Base-by-base conservation (phyloP, 305 asterid species). In the Fraxinus velutina region DNA sequence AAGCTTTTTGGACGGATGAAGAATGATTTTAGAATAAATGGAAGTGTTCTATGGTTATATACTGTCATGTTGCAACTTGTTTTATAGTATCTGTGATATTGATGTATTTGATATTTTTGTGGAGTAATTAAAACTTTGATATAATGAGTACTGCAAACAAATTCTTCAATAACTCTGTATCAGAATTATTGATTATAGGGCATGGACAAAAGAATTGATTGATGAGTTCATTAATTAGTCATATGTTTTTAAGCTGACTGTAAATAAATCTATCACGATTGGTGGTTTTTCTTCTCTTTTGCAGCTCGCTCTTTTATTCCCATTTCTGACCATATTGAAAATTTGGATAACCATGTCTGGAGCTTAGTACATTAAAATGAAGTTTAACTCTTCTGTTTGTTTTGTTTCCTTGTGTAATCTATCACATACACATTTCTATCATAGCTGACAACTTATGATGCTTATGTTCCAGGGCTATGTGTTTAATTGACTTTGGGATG, bases 401-500 rank as follows among this genome's bases (percentile, higher is more conserved):
- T 17, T 6, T 57, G 3, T 57, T 5, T 2, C 34, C 73, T 27
- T 10, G 19, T 24, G 73, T 12, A 22, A 22, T 66, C 9, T 66
- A 27, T 66, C 73, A 10, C 15, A 2, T 66, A 66, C 8, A 27
- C 1, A 0, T 66, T 66, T 24, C 7, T 66, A 24, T 27, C 27
- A 12, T 9, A 66, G 32, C 17, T 66, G 73, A 66, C 33, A 60
- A 60, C 73, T 76, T n/a, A 27, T 30, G 15, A 74, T 78, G 30
- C 78, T 47, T 66, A 73, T 80, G 64, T 42, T 80, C 50, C 27
- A 86, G 92, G 86, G 89, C 91, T 4, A 88, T 89, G 90, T 89
- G 91, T 77, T 75, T 81, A 78, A 89, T 89, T n/a, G 92, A 89
- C 87, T 88, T 89, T 70, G 92, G 87, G 76, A 83, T 83, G 86